Percentiles rank a stretch among this genome's conserved stretches.
Conservation (phyloP, 1,284 basidiomycete genomes). For the Golubevia sp. region DNA sequence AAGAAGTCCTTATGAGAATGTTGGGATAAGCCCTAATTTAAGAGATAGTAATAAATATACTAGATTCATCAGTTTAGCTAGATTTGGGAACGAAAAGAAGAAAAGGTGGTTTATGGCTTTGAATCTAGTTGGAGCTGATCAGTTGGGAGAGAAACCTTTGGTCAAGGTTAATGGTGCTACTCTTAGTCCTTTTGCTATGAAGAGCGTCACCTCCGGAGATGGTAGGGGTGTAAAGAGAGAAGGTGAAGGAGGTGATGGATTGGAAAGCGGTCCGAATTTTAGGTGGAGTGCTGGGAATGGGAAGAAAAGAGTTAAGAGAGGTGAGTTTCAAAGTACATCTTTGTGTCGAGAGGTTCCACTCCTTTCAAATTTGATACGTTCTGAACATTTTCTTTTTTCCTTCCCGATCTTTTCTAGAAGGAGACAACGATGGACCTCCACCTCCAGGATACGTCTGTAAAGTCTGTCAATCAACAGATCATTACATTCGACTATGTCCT, state of each 20-base stretch:
- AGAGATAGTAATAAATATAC: conserved; percentile 17
- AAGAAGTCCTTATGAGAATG: conserved; percentile 41
- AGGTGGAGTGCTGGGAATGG: conserved; percentile 1
- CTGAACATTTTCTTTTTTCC: too few relatives aligned
- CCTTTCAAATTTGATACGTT: too few relatives aligned
- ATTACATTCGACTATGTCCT: conserved; percentile 34
- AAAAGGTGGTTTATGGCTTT: conserved; percentile 53
- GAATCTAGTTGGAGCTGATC: conserved; percentile 23
- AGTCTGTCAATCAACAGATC: conserved; percentile 24
- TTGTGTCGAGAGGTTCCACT: too few relatives aligned
- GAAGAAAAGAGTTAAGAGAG: too few relatives aligned
- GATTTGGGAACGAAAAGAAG: conserved; percentile 44
- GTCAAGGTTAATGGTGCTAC: not conserved
- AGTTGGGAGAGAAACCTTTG: conserved; percentile 2
- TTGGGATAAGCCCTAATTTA: conserved; percentile 8
- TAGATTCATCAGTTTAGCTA: conserved; percentile 44
- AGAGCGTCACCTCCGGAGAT: not conserved
- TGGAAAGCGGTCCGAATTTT: conserved; percentile 7
- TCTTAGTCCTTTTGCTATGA: conserved; percentile 7
- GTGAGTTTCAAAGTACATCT: too few relatives aligned
- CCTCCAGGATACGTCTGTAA: conserved; percentile 38
- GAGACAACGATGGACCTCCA: conserved; percentile 16
- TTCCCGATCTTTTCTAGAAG: too few relatives aligned
- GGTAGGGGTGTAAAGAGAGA: not conserved
- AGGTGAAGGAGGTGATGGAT: not conserved